Percentiles rank a stretch among this genome's conserved stretches.
phyloP scores from a whole-genome alignment of 192 early-diverging fungal genomes.

The Blastocladiella britannica region DNA sequence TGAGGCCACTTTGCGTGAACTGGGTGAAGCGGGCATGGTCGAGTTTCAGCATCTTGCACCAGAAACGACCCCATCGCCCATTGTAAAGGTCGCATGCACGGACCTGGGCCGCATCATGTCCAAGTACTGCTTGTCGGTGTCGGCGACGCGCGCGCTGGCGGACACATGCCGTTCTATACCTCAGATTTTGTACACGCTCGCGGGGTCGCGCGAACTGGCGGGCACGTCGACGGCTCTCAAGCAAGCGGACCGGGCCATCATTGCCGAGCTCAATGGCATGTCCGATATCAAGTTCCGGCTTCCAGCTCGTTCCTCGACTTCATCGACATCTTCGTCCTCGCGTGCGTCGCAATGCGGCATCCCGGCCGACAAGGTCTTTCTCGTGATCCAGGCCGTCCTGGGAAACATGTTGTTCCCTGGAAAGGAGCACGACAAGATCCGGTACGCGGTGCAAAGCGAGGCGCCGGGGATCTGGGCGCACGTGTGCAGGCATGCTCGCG shows the following conservation, averaged over 20 bases:
- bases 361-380: not conserved
- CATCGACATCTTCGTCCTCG: not conserved
- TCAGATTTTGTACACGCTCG: not conserved
- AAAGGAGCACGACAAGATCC: no score
- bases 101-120: not conserved
- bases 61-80: no score
- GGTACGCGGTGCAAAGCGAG: not conserved
- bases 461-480: not conserved
- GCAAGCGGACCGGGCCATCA: no score
- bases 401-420: no score
- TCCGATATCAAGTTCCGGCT: not conserved
- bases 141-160: not conserved
- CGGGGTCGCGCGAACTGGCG: not conserved
- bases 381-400: not conserved
- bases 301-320: no score
- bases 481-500: no score
- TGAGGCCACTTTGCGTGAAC: no score
- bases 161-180: not conserved
- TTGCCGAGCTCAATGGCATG: not conserved
- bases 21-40: no score
- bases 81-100: not conserved
- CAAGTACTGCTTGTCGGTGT: not conserved
- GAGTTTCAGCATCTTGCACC: no score
- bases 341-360: not conserved
- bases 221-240: no score